phyloP scores from a whole-genome alignment of 257 asterid species.

The Ligustrum vulgare region DNA sequence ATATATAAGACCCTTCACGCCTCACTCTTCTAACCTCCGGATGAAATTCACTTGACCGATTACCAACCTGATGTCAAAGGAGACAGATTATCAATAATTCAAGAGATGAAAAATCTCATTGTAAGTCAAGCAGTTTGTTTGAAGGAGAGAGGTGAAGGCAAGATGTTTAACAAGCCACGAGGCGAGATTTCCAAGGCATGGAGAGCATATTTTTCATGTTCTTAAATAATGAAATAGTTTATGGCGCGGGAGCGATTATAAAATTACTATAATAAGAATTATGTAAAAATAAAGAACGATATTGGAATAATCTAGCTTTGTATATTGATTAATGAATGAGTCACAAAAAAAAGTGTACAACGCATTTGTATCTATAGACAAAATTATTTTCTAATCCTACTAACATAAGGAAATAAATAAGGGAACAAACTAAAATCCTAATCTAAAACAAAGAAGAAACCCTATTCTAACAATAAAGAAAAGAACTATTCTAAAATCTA shows the following conservation, averaged over 20 bases:
- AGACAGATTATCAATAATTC: not conserved
- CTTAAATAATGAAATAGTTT: not conserved
- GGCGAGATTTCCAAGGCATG: not conserved
- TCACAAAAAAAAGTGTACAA: too few species aligned
- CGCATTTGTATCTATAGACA: too few species aligned
- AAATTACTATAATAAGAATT: too few species aligned
- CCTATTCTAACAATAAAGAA: too few species aligned
- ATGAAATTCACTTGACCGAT: conserved; percentile 97
- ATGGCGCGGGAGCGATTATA: not conserved
- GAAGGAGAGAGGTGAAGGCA: not conserved
- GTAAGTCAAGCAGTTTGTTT: not conserved
- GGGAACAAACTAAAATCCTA: too few species aligned
- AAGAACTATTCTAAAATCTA: too few species aligned
- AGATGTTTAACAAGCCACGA: not conserved
- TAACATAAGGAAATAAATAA: too few species aligned
- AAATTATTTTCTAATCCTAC: too few species aligned
- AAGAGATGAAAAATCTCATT: not conserved
- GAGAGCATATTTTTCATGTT: not conserved
- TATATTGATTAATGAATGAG: too few species aligned
- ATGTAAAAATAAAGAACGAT: too few species aligned
- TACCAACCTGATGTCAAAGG: conserved; percentile 70
- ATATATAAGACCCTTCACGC: conserved; percentile 97
- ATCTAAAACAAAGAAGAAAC: too few species aligned
- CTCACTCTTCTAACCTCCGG: conserved; percentile 97
- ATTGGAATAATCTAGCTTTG: too few species aligned